phyloP scores from a whole-genome alignment of 805 yeast species.

The Hyphopichia homilentoma region DNA sequence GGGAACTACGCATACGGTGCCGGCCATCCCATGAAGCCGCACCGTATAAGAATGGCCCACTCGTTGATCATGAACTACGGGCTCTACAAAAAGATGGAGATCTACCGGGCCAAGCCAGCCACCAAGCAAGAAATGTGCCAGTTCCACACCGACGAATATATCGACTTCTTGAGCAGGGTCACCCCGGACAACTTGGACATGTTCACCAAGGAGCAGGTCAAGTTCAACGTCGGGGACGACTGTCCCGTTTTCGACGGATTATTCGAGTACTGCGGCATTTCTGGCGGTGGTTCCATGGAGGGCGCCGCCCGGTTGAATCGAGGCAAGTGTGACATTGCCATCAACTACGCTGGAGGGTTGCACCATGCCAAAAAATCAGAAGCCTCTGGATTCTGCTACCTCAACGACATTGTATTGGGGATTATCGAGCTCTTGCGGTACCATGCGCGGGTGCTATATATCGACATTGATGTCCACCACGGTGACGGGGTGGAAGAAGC shows the following conservation, averaged over 20 bases:
- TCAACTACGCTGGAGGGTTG: slow-evolving; percentile 95
- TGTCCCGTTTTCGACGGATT: slow-evolving; percentile 95
- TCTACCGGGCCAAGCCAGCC: slow-evolving; percentile 95
- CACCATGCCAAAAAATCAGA: slow-evolving; percentile 97
- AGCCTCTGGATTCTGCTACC: slow-evolving; percentile 94
- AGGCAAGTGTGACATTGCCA: slow-evolving; percentile 90
- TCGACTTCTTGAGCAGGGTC: slow-evolving; percentile 85
- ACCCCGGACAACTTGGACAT: slow-evolving; percentile 88
- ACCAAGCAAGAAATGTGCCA: slow-evolving; percentile 98
- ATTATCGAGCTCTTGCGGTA: slow-evolving; percentile 81
- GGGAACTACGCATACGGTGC: slow-evolving; percentile 98
- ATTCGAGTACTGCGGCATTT: slow-evolving; percentile 84
- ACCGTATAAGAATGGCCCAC: slow-evolving; percentile 97
- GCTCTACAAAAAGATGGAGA: slow-evolving; percentile 93
- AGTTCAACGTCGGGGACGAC: slow-evolving; percentile 96
- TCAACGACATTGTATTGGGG: slow-evolving; percentile 90
- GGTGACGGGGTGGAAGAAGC: slow-evolving; percentile 99
- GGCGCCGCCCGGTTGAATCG: slow-evolving; percentile 85
- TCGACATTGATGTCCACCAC: slow-evolving; percentile 94
- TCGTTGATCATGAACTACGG: slow-evolving; percentile 96
- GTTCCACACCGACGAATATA: slow-evolving; percentile 96
- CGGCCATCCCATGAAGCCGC: slow-evolving; percentile 99
- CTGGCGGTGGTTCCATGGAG: slow-evolving; percentile 93
- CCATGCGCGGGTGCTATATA: slow-evolving; percentile 88
- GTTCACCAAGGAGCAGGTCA: slow-evolving; percentile 82